These are phyloP conservation scores for Hawksworthiomyces lignivorus DNA, from an alignment of 2,329 filamentous ascomycete species.

Conservation along the genomic window DNA sequence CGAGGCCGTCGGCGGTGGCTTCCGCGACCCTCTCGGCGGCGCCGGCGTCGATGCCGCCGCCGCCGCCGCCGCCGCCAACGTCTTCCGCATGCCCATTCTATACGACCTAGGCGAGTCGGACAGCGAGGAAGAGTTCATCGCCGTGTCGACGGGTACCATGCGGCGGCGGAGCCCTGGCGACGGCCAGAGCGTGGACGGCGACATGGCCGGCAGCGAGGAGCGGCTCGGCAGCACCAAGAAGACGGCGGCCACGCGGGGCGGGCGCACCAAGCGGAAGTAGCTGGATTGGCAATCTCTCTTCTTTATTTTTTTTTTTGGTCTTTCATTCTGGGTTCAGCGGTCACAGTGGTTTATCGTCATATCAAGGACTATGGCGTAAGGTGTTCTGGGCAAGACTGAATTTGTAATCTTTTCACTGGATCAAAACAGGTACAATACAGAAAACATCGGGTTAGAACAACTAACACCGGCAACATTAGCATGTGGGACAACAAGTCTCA, in stretches of 20 bases:
- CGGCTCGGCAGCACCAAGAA: slow-evolving; percentile 29
- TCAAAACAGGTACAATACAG: too few species aligned
- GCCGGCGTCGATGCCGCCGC: not conserved
- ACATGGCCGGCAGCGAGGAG: slow-evolving; percentile 38
- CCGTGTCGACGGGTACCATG: slow-evolving; percentile 71
- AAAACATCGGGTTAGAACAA: too few species aligned
- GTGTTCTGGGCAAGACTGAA: too few species aligned
- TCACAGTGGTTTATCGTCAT: too few species aligned
- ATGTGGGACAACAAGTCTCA: too few species aligned
- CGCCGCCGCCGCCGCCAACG: slow-evolving; percentile 25
- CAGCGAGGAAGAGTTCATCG: slow-evolving; percentile 80
- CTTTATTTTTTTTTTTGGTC: too few species aligned
- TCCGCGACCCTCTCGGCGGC: not conserved
- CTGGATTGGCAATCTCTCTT: too few species aligned
- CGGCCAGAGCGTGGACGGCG: slow-evolving; percentile 48
- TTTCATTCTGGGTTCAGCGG: too few species aligned
- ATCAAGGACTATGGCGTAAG: too few species aligned
- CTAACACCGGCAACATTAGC: too few species aligned
- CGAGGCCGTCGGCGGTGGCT: slow-evolving; percentile 29
- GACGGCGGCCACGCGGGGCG: slow-evolving; percentile 27
- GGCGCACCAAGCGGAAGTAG: slow-evolving; percentile 28
- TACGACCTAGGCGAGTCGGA: slow-evolving; percentile 89
- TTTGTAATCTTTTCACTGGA: too few species aligned
- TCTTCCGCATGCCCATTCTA: slow-evolving; percentile 87
- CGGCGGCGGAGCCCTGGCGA: slow-evolving; percentile 75